Evolutionary conservation across 1,139 yeast genomes (phyloP), one percentile per base, ranked within the genome.

Genomic region (Sugiyamaella neomexicana): DNA sequence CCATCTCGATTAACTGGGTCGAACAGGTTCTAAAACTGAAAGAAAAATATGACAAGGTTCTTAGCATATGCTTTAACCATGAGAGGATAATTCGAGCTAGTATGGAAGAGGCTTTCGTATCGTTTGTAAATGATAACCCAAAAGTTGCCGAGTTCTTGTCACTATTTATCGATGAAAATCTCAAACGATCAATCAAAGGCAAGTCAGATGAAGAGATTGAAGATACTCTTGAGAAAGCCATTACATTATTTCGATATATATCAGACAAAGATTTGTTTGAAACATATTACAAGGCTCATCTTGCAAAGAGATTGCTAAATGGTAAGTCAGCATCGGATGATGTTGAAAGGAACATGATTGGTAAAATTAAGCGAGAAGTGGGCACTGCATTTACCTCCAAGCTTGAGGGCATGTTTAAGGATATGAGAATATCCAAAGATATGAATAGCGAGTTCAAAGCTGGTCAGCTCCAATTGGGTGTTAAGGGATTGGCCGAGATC

Each of bases 201-300:
- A 74, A 74, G 54, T 68, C 80, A 1, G 78, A 79, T 15, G 80
- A 78, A 52, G 82, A 78, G 54, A 72, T 81, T 1, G 89, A 85
- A 57, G 76, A 72, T 1, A 73, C 81, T 8, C 71, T 89, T 46
- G 76, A 75, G 46, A 78, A 80, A 43, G 79, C 90, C 0, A 76
- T 86, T 9, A 71, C 76, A 36, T 76, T 93, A 44, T 83, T 90
- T 64, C 75, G 85, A 54, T 84, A 81, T 62, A 77, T 93, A 41
- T 78, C 81, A 53, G 97, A 93, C 63, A 91, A 89, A 66, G 98
- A 93, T 69, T 75, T 89, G 38, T 93, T 93, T 71, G 96, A 89
- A 68, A 83, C 81, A 34, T 85, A 86, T 60, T 93, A 89, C 70
- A 91, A 91, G 62, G 87, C 86, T 54, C 97, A 89, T 72, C 78